Evolutionary conservation across 108 stramenopile genomes (phyloP).

Genomic region (Mediolabrus comicus): DNA sequence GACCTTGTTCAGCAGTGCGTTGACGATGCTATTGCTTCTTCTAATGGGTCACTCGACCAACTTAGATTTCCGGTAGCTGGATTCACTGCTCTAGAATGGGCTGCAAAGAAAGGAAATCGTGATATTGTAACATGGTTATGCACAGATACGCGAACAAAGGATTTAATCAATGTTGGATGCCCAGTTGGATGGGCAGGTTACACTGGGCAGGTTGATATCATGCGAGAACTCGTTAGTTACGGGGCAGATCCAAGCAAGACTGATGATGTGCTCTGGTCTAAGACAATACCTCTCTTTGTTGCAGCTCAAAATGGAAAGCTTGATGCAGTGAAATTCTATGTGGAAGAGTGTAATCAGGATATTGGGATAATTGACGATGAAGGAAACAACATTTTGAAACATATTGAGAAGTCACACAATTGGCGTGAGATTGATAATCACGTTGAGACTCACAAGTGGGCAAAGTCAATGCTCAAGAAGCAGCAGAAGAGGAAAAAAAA

Average conservation of each 20-base stretch:
- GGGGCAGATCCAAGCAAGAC: slow-evolving; percentile 28
- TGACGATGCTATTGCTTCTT: background rate
- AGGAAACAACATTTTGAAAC: slow-evolving; percentile 14
- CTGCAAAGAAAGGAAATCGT: slow-evolving; percentile 20
- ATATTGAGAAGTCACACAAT: background rate
- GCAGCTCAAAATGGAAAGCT: slow-evolving; percentile 27
- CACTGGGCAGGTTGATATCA: slow-evolving; percentile 21
- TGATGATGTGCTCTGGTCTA: slow-evolving; percentile 6
- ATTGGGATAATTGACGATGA: slow-evolving; percentile 4
- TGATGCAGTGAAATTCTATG: slow-evolving; percentile 20
- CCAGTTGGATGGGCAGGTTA: slow-evolving; percentile 33
- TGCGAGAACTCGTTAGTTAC: slow-evolving; percentile 1
- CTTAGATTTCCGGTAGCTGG: background rate
- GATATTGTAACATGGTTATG: slow-evolving; percentile 30
- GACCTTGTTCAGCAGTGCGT: slow-evolving; percentile 9
- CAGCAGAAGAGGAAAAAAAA: background rate
- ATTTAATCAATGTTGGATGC: slow-evolving; percentile 4
- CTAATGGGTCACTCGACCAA: background rate
- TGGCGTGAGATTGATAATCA: slow-evolving; percentile 4
- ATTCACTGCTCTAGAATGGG: slow-evolving; percentile 24
- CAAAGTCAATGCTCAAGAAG: background rate
- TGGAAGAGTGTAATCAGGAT: slow-evolving; percentile 32
- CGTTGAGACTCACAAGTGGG: slow-evolving; percentile 7
- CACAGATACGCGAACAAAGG: slow-evolving; percentile 20
- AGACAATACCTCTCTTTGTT: slow-evolving; percentile 11